Conservation (phyloP, 2,329 filamentous ascomycete species). For the Zalaria sp. region DNA sequence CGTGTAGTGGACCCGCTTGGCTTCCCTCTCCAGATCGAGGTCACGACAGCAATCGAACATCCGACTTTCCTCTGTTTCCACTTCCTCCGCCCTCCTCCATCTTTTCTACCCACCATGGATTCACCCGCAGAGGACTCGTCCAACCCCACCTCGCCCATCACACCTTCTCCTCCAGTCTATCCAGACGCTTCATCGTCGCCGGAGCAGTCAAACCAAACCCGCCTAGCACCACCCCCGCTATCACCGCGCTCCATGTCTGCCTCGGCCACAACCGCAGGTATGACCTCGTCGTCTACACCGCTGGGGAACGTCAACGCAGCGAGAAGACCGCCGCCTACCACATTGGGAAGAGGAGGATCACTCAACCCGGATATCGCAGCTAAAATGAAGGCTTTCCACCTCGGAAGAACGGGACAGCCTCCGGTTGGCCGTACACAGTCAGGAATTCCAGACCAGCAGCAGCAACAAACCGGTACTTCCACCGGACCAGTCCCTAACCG, state of each 20-base stretch:
- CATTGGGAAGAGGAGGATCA: conserved; percentile 30
- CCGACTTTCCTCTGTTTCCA: neutral
- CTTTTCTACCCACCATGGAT: neutral
- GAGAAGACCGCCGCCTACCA: conserved; percentile 29
- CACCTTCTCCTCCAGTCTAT: neutral
- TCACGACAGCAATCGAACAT: too few species aligned
- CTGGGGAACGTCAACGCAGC: conserved; percentile 62
- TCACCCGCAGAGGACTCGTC: neutral
- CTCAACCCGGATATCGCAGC: conserved; percentile 46
- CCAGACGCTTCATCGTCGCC: neutral
- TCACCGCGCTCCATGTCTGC: conserved; percentile 47
- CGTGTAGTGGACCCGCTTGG: too few species aligned
- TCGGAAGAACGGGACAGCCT: conserved; percentile 41
- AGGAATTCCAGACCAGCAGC: conserved; percentile 10
- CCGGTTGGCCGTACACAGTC: conserved; percentile 19
- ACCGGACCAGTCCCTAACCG: conserved; percentile 6
- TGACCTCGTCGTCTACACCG: conserved; percentile 75
- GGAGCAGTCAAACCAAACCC: too few species aligned
- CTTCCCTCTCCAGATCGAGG: too few species aligned
- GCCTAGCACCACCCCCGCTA: conserved; percentile 26
- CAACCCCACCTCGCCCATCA: conserved; percentile 2
- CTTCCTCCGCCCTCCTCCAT: neutral
- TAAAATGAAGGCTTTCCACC: conserved; percentile 55
- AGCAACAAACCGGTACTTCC: conserved; percentile 7
- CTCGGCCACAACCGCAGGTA: conserved; percentile 29